Evolutionary conservation across 176 grass and related monocot species (phyloP).

Genomic region (Oryza meyeriana): DNA sequence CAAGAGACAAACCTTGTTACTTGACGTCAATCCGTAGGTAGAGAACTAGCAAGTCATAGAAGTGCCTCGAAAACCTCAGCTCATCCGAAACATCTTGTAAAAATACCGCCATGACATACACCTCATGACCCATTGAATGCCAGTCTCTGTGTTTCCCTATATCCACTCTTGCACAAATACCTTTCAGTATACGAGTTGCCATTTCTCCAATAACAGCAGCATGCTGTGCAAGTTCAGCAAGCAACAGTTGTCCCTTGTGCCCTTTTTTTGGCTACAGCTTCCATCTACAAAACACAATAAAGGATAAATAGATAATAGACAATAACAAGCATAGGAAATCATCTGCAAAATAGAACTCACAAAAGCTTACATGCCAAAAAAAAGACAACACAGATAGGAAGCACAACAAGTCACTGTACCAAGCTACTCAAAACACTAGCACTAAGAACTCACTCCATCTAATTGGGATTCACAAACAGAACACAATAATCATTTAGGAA

Average conservation of each 20-base stretch:
- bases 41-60: background rate
- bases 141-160: background rate
- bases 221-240: background rate
- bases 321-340: too few relatives aligned
- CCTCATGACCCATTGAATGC: background rate
- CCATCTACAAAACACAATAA: background rate
- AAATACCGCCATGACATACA: background rate
- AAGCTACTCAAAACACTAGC: too few relatives aligned
- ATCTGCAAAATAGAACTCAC: too few relatives aligned
- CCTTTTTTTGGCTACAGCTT: background rate
- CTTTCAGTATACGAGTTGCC: background rate
- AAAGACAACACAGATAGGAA: too few relatives aligned
- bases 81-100: background rate
- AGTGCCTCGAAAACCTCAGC: background rate
- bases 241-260: background rate
- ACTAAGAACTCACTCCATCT: too few relatives aligned
- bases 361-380: too few relatives aligned
- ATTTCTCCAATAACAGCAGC: background rate
- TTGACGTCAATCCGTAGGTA: background rate
- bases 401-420: too few relatives aligned
- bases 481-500: too few relatives aligned
- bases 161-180: background rate
- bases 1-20: too few relatives aligned
- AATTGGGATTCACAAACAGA: too few relatives aligned
- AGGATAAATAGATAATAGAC: too few relatives aligned